phyloP scores from a whole-genome alignment of 805 yeast genomes.

The Saccharomycopsis selenospora region DNA sequence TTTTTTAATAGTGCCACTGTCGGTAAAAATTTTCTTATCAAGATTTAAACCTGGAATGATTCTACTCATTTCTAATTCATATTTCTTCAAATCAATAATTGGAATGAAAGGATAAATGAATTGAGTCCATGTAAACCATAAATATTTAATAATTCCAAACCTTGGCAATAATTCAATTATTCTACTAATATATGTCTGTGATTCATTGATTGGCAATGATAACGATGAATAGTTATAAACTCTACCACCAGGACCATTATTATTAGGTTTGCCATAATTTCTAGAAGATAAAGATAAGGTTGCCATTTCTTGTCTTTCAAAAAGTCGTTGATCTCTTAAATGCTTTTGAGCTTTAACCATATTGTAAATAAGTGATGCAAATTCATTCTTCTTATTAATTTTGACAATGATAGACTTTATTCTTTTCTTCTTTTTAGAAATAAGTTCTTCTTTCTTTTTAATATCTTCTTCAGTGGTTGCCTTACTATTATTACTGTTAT shows the following conservation, averaged over 20 bases:
- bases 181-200: background rate
- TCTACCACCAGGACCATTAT: background rate
- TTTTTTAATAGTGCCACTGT: background rate
- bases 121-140: constrained; percentile 12
- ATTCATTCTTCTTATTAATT: constrained; percentile 11
- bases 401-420: constrained; percentile 1
- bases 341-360: constrained; percentile 2
- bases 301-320: constrained; percentile 8
- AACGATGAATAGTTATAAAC: background rate
- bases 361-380: constrained; percentile 10
- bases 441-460: background rate
- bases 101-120: constrained; percentile 16
- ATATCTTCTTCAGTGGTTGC: background rate
- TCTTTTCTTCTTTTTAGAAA: constrained; percentile 5
- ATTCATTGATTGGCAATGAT: background rate
- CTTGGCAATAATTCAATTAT: constrained; percentile 9
- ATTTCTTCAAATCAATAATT: constrained; percentile 6
- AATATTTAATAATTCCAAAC: constrained; percentile 5
- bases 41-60: constrained; percentile 8
- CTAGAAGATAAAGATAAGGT: constrained; percentile 7
- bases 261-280: background rate
- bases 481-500: background rate
- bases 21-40: background rate
- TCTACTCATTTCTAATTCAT: constrained; percentile 1
- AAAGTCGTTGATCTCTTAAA: constrained; percentile 6